These are phyloP conservation scores for Zizania latifolia DNA, from an alignment of 176 grass and related monocot genomes.

Conservation along the genomic window DNA sequence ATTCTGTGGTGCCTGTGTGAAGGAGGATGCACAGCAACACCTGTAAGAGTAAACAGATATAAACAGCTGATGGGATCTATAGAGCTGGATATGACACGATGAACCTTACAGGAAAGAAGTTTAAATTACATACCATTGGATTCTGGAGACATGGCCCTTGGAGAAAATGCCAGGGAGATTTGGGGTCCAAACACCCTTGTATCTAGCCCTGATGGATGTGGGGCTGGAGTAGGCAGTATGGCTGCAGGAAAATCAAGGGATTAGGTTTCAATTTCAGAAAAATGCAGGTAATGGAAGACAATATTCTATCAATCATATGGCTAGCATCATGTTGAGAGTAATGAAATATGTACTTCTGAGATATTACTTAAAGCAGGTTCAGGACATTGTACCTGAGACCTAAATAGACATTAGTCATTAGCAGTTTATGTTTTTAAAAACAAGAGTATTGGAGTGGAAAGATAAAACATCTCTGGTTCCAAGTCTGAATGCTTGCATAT, in stretches of 20 bases:
- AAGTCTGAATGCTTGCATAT: neutral
- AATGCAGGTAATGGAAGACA: slow-evolving; percentile 5
- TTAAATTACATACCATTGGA: slow-evolving; percentile 53
- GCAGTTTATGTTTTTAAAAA: neutral
- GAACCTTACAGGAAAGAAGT: neutral
- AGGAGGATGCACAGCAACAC: slow-evolving; percentile 23
- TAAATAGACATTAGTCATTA: neutral
- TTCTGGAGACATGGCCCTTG: slow-evolving; percentile 26
- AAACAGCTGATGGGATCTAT: slow-evolving; percentile 6
- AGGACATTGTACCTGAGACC: neutral
- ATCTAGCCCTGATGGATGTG: slow-evolving; percentile 39
- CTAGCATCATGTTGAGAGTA: neutral
- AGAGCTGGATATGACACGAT: neutral
- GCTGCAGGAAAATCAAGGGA: slow-evolving; percentile 25
- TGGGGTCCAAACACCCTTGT: slow-evolving; percentile 13
- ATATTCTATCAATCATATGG: neutral
- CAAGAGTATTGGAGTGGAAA: neutral
- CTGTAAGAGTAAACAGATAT: slow-evolving; percentile 30
- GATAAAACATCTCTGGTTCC: neutral
- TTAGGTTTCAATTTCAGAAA: neutral
- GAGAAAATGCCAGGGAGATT: slow-evolving; percentile 50
- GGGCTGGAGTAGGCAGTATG: slow-evolving; percentile 27
- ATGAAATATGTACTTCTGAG: neutral
- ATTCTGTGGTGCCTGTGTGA: slow-evolving; percentile 45
- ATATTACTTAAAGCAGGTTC: neutral